A percentile compares a stretch with the other conserved stretches of the same genome.
phyloP scores from a whole-genome alignment of 306 rosid genomes.

The Alnus rubra region DNA sequence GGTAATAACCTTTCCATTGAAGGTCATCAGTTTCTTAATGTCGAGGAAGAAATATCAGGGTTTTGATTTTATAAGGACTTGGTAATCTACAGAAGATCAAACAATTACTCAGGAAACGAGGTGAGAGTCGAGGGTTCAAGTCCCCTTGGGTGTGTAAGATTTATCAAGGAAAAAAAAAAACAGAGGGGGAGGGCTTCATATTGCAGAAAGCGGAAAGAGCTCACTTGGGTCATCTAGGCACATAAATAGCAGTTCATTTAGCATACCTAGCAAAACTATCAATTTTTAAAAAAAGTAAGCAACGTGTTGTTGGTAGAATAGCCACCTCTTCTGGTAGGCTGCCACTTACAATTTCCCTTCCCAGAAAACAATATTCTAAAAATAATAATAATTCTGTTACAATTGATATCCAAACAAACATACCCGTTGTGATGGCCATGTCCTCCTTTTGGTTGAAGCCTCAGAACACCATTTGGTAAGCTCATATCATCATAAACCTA shows the following conservation, averaged over 20 bases:
- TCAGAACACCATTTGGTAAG: conserved; percentile 88
- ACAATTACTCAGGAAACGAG: not conserved
- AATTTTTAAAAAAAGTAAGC: not conserved
- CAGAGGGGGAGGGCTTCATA: not conserved
- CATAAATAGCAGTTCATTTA: not conserved
- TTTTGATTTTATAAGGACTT: not conserved
- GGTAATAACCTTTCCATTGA: not conserved
- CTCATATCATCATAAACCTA: conserved; percentile 94
- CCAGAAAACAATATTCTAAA: not conserved
- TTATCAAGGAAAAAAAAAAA: too few relatives aligned
- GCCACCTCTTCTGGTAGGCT: not conserved
- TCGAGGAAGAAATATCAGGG: not conserved
- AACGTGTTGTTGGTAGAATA: not conserved
- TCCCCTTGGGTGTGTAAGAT: too few relatives aligned
- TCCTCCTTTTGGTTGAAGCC: conserved; percentile 86
- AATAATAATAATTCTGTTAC: conserved; percentile 2
- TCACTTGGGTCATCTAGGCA: not conserved
- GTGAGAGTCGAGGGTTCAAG: not conserved
- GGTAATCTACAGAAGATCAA: not conserved
- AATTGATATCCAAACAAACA: conserved; percentile 29
- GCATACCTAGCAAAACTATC: not conserved
- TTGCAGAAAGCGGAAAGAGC: not conserved
- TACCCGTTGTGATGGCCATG: conserved; percentile 99
- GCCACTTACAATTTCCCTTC: not conserved
- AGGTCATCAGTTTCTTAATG: not conserved